Conservation (phyloP, 805 yeast genomes). For the Schizosaccharomyces cryophilus region DNA sequence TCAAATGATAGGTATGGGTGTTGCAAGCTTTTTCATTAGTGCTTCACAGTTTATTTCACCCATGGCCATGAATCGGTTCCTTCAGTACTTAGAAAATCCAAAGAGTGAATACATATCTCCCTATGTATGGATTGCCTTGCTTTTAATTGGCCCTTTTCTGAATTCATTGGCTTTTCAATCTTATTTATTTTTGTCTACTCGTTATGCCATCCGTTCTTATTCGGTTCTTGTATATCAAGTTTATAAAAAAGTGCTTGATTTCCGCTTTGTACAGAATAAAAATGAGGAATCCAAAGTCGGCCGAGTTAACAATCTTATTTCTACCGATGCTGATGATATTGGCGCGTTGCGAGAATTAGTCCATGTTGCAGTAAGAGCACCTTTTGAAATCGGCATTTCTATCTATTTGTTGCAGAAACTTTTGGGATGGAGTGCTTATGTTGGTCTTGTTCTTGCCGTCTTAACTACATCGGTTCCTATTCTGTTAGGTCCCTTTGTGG, state of each 20-base stretch:
- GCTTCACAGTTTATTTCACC: background rate
- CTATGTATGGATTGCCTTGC: background rate
- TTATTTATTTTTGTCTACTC: background rate
- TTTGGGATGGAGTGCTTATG: conserved; percentile 2
- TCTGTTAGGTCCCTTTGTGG: background rate
- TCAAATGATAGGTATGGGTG: background rate
- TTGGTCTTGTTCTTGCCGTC: background rate
- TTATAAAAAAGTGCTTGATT: background rate
- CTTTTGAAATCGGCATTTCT: background rate
- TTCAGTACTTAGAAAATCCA: background rate
- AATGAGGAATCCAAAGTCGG: background rate
- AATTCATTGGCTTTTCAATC: background rate
- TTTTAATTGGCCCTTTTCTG: background rate
- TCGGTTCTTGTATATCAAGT: background rate
- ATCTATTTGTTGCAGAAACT: background rate
- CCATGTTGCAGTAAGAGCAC: conserved; percentile 39
- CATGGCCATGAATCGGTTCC: background rate
- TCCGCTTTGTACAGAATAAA: background rate
- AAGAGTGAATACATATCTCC: background rate
- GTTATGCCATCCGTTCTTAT: background rate
- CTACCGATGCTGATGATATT: conserved; percentile 88
- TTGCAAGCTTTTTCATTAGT: background rate
- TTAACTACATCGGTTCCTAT: background rate
- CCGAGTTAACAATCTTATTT: conserved; percentile 58
- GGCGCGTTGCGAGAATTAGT: conserved; percentile 19